A percentile compares a stretch with the other conserved stretches of the same genome.
These are phyloP conservation scores for Pleurotus platypus DNA, from an alignment of 768 basidiomycete species.

Conservation along the genomic window DNA sequence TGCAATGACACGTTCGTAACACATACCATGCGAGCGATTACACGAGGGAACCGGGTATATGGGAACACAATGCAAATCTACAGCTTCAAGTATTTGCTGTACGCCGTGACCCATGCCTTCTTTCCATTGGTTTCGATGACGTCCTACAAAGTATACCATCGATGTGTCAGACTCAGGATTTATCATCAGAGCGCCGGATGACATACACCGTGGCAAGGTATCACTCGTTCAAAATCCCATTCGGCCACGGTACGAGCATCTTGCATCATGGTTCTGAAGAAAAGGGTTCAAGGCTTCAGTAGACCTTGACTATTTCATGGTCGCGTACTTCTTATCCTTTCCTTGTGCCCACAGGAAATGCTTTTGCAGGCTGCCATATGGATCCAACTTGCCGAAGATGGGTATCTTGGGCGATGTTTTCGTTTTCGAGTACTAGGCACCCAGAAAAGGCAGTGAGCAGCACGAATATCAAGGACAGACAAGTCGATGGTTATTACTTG, in stretches of 20 bases:
- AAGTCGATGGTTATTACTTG: conserved; percentile 42
- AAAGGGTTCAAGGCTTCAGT: neutral
- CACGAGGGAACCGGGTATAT: neutral
- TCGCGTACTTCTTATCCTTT: conserved; percentile 36
- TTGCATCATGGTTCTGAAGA: conserved; percentile 51
- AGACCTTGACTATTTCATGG: neutral
- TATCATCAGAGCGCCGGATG: neutral
- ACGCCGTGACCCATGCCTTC: conserved; percentile 32
- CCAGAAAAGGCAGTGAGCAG: neutral
- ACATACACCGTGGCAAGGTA: conserved; percentile 62
- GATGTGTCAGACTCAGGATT: neutral
- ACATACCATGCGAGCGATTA: neutral
- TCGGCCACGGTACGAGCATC: conserved; percentile 60
- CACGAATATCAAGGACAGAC: neutral
- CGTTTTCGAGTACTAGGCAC: conserved; percentile 35
- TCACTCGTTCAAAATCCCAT: conserved; percentile 76
- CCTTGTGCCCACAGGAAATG: conserved; percentile 29
- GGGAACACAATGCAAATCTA: neutral
- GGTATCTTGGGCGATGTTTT: conserved; percentile 20
- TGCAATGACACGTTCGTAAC: neutral
- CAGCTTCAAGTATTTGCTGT: conserved; percentile 20
- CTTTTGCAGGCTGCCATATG: conserved; percentile 30
- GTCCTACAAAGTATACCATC: conserved; percentile 24
- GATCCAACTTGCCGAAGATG: conserved; percentile 26
- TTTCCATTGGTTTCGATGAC: conserved; percentile 48